Evolutionary conservation across 495 filamentous ascomycete genomes (phyloP).

Genomic region (Neurospora sp.): DNA sequence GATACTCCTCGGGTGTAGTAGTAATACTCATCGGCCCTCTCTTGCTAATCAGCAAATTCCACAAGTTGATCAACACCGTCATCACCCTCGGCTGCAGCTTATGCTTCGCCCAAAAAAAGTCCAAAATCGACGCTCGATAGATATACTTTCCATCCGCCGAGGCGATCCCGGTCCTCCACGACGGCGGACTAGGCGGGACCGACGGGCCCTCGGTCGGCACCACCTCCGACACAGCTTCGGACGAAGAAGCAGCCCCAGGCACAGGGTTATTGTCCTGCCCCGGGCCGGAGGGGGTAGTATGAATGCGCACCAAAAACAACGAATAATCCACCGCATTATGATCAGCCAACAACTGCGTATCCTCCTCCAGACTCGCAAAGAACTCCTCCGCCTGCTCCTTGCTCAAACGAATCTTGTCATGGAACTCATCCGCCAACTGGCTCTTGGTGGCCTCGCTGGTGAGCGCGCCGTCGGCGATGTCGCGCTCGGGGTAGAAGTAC

Average conservation of each 20-base stretch:
- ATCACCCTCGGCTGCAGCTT: conserved; percentile 50
- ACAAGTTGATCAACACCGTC: conserved; percentile 50
- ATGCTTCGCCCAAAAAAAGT: conserved; percentile 67
- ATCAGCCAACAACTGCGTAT: conserved; percentile 49
- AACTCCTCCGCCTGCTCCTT: conserved; percentile 41
- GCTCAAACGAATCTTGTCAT: conserved; percentile 51
- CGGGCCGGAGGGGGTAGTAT: conserved; percentile 2
- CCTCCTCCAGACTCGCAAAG: conserved; percentile 37
- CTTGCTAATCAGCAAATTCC: conserved; percentile 43
- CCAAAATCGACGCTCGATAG: conserved; percentile 52
- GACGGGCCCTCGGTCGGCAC: conserved; percentile 21
- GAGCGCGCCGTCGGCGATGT: conserved; percentile 49
- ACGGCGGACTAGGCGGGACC: conserved; percentile 23
- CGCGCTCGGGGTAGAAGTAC: conserved; percentile 64
- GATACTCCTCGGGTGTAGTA: conserved; percentile 54
- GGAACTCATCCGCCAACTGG: conserved; percentile 52
- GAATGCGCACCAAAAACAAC: conserved; percentile 52
- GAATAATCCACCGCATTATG: conserved; percentile 62
- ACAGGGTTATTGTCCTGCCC: conserved; percentile 2
- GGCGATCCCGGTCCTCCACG: conserved; percentile 47
- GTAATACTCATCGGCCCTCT: conserved; percentile 64
- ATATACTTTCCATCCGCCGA: conserved; percentile 53
- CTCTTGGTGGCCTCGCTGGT: conserved; percentile 49
- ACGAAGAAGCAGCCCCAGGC: conserved; percentile 11
- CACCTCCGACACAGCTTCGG: not conserved